Evolutionary conservation across 352 stramenopile species (phyloP).

Genomic region (Phytophthora lateralis): DNA sequence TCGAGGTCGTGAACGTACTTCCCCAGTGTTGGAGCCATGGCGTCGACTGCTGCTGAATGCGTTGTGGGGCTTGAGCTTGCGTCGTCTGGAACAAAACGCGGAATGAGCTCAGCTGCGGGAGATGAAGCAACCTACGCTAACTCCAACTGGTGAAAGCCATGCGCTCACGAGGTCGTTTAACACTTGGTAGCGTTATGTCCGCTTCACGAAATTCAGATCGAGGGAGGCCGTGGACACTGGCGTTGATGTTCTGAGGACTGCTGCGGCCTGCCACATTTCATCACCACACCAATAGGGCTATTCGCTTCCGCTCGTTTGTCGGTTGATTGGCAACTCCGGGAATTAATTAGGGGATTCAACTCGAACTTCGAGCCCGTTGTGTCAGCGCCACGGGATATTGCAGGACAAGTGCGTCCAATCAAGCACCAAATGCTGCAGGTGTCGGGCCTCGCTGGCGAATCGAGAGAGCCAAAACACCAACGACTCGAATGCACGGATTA

Average conservation of each 20-base stretch:
- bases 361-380: neutral
- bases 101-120: conserved; percentile 9
- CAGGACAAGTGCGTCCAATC: conserved; percentile 4
- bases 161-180: neutral
- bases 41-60: neutral
- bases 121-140: too few species aligned
- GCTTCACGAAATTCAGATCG: too few species aligned
- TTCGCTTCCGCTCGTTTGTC: too few species aligned
- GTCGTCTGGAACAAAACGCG: conserved; percentile 4
- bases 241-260: too few species aligned
- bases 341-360: too few species aligned
- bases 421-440: neutral
- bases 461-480: neutral
- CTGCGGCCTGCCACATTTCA: too few species aligned
- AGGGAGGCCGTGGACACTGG: too few species aligned
- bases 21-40: conserved; percentile 7
- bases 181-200: neutral
- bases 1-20: conserved; percentile 17
- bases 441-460: conserved; percentile 8
- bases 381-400: neutral
- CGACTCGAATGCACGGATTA: neutral
- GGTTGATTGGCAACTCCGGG: too few species aligned
- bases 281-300: too few species aligned
- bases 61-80: conserved; percentile 1
- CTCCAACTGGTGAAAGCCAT: neutral